Evolutionary conservation across 768 basidiomycete genomes (phyloP), one percentile per base, ranked within the genome.

Genomic region (Mycena albidolilacea): DNA sequence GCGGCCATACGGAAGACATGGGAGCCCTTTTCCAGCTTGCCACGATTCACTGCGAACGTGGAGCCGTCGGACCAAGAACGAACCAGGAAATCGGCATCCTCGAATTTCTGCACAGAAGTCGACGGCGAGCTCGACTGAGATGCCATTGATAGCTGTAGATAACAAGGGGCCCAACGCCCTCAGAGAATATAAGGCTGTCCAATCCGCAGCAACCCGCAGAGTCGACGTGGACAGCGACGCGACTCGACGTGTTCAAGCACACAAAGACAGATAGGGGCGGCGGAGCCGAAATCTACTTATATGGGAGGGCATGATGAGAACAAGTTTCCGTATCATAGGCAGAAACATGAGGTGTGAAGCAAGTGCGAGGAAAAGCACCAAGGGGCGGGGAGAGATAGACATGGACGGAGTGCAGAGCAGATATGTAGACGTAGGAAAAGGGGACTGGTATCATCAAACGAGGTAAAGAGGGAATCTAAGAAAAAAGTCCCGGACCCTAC

Each of bases 371-470:
- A 46, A 46, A 46, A 46, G 46, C 46, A 46, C 46, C 46, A 19
- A 14, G 17, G 46, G 5, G 46, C 46, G 41, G 30, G 30, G 23
- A 3, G 30, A 46, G 46, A 15, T 46, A 46, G 46, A 46, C 46
- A 77, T 78, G 78, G 74, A 79, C 57, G 50, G 39, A 58, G 65
- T 80, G 71, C 78, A 78, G 79, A 82, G 79, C 79, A 79, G 76
- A 72, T 39, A 19, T 21, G 55, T 57, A 77, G 79, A 80, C 80
- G 71, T 75, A 76, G 78, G 77, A 79, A 76, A 83, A 77, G 78
- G 84, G 84, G 84, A 85, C 85, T 92, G 93, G 93, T 94, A 94
- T 94, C 93, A 92, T 94, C 88, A 87, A 88, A 91, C 86, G 85
- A 90, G 90, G 90, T 89, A 91, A 92, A 79, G 85, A 84, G 85